A percentile compares a stretch with the other conserved stretches of the same genome.
phyloP scores from a whole-genome alignment of 176 grass and related monocot species.

The Ampelocalamus luodianensis region DNA sequence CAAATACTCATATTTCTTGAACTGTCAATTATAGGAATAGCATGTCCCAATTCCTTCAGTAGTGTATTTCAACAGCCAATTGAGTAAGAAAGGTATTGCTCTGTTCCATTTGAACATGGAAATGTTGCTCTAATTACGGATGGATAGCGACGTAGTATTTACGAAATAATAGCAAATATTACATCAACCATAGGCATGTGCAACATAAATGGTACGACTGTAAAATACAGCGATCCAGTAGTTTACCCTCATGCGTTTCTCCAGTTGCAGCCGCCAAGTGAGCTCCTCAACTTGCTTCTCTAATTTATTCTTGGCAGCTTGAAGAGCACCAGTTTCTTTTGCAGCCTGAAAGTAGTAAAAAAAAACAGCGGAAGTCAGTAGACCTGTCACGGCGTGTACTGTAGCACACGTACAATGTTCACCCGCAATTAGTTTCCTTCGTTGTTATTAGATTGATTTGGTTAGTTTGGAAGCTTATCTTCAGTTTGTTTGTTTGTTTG shows the following conservation, averaged over 20 bases:
- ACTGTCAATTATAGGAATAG: neutral
- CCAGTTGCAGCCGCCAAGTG: constrained; percentile 84
- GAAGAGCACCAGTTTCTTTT: constrained; percentile 94
- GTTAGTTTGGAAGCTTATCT: no score
- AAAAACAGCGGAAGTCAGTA: constrained; percentile 22
- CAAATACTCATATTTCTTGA: neutral
- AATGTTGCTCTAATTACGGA: constrained; percentile 10
- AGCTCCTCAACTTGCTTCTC: constrained; percentile 99
- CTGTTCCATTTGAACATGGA: constrained; percentile 20
- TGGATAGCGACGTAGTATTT: neutral
- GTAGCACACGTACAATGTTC: no score
- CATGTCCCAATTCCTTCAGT: neutral
- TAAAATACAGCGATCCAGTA: constrained; percentile 37
- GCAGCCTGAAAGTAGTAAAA: constrained; percentile 71
- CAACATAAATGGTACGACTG: constrained; percentile 29
- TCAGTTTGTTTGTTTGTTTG: no score
- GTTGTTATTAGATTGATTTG: no score
- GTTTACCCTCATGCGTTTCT: constrained; percentile 94
- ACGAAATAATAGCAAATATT: constrained; percentile 22
- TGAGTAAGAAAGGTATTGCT: neutral
- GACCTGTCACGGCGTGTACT: neutral
- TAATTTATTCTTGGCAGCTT: constrained; percentile 97
- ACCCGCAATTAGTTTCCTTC: no score
- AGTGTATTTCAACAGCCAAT: neutral
- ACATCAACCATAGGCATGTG: constrained; percentile 23